Conservation (phyloP, 306 rosid genomes). For the Fagus sylvatica region DNA sequence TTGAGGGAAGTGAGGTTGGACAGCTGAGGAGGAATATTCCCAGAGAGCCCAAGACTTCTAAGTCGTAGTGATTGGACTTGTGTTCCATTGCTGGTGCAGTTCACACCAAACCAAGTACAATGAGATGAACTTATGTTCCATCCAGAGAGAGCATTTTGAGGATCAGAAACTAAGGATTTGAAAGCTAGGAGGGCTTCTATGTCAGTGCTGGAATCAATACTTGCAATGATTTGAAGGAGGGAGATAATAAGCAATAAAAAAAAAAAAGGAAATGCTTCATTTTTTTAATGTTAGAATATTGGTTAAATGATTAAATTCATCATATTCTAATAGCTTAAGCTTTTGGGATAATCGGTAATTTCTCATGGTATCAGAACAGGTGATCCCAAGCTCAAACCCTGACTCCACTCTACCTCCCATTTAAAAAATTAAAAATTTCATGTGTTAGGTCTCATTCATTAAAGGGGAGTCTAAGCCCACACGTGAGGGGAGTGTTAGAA, state of each 20-base stretch:
- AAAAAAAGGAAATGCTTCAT: not conserved
- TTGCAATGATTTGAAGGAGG: not conserved
- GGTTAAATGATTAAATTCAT: too few species aligned
- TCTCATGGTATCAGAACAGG: too few species aligned
- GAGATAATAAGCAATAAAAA: not conserved
- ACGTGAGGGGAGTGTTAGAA: too few species aligned
- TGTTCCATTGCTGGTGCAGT: not conserved
- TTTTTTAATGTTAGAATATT: not conserved
- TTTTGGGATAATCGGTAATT: too few species aligned
- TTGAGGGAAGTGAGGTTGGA: conserved; percentile 33
- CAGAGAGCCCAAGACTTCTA: conserved; percentile 25
- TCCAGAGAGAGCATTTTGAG: conserved; percentile 10
- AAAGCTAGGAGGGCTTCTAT: conserved; percentile 29
- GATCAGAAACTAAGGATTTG: conserved; percentile 30
- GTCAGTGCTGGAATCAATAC: not conserved
- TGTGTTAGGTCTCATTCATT: too few species aligned
- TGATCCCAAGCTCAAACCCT: too few species aligned
- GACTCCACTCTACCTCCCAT: too few species aligned
- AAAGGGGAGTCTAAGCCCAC: too few species aligned
- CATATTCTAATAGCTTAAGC: too few species aligned
- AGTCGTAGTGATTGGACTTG: conserved; percentile 39
- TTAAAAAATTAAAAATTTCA: too few species aligned
- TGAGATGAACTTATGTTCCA: too few species aligned
- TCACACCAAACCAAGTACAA: too few species aligned
- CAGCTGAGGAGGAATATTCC: conserved; percentile 22